Conservation (phyloP, 2,329 filamentous ascomycete species). For the Alternaria arbusti region DNA sequence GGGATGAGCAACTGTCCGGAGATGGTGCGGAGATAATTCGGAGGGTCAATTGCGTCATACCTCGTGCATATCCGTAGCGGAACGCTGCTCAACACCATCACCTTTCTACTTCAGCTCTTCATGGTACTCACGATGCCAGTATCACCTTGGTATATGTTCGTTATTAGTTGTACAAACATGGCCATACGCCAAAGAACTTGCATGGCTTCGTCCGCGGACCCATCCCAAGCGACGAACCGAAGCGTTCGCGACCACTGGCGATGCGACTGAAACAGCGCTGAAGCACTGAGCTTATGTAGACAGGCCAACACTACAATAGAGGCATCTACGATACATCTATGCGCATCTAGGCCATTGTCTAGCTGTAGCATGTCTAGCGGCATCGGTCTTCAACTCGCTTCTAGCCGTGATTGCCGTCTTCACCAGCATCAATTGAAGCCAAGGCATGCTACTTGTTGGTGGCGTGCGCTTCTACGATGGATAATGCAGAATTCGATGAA, state of each 20-base stretch:
- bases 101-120: not conserved
- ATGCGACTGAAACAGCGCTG: not conserved
- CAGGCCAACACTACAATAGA: not conserved
- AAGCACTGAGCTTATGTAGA: not conserved
- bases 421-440: not conserved
- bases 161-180: not conserved
- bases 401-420: not conserved
- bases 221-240: not conserved
- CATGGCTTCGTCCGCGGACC: not conserved
- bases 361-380: not conserved
- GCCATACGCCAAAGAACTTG: fast-evolving
- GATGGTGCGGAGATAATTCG: slow-evolving; percentile 1
- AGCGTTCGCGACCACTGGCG: not conserved
- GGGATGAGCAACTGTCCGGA: not conserved
- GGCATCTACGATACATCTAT: not conserved
- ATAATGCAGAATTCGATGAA: not conserved
- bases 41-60: not conserved
- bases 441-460: not conserved
- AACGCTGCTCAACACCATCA: not conserved
- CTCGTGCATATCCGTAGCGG: too few species aligned
- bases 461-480: not conserved
- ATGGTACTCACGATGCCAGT: not conserved
- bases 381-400: not conserved
- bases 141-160: not conserved
- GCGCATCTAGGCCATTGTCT: not conserved